Evolutionary conservation across 2,329 filamentous ascomycete species (phyloP), one percentile per base, ranked within the genome.

Genomic region (Talaromyces sp.): DNA sequence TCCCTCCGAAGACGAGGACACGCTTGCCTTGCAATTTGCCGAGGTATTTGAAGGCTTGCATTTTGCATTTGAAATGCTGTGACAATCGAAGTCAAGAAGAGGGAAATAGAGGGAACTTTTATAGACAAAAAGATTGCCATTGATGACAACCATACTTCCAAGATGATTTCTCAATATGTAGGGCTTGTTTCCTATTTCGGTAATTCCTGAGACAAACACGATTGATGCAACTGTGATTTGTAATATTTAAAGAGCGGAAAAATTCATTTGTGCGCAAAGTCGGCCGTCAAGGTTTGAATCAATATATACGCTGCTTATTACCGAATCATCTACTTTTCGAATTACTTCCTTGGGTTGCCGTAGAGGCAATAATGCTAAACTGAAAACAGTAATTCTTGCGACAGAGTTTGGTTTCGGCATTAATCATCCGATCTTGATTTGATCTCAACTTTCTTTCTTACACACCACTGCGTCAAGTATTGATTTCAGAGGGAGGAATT

Each of bases 1-100:
- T 82, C 49, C 83, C 84, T 39, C 85, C 85, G 31, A 86, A 76
- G 68, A 86, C 73, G 61, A 86, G 78, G 63, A 86, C 74, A 35
- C 78, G 80, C 39, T 76, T 73, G 69, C 72, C 74, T 25, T 74
- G 67, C 35, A 86, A 81, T 71, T 84, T 85, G 69, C 76, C 75
- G 22, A 66, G 11, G 27, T 58, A 66, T 19, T 66, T 66, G 9
- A 57, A 58, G 4, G 10, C 11, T 54, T 47, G 5, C 56, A 63
- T 60, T 41, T 45, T 45, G 33, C 10, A 45, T 35, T 19, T 49
- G 22, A 25, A 31, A 11, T 9, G 17, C 39, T 33, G 6, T 49
- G 27, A 33, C 8, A n/a, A 54, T 54, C 2, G 27, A 35, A 54
- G 9, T 5, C 22, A 31, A 37, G 11, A 15, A 22, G 2, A 25